These are phyloP conservation scores for Gymnopilus junonius DNA, from an alignment of 768 basidiomycete species.

Conservation along the genomic window DNA sequence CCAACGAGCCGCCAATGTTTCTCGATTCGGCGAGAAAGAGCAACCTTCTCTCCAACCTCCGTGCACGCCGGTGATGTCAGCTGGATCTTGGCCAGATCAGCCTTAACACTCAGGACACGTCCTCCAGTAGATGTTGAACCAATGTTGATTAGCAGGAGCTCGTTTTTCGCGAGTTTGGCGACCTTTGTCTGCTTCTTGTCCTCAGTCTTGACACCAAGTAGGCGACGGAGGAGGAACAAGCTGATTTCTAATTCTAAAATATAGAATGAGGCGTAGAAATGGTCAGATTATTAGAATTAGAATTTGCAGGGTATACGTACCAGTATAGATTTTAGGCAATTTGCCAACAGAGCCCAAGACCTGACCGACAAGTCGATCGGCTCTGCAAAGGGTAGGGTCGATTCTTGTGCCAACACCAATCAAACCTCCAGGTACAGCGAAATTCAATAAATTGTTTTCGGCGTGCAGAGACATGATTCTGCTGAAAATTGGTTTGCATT, in stretches of 20 bases:
- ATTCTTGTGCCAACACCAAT: constrained; percentile 99
- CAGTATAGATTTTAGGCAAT: constrained; percentile 91
- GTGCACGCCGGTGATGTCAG: constrained; percentile 95
- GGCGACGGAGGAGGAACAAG: constrained; percentile 91
- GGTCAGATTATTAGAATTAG: background rate
- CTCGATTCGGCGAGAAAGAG: constrained; percentile 91
- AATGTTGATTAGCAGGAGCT: constrained; percentile 95
- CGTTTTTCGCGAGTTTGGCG: constrained; percentile 88
- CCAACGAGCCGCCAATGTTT: constrained; percentile 98
- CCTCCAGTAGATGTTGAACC: constrained; percentile 98
- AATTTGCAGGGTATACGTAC: constrained; percentile 39
- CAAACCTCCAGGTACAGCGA: constrained; percentile 96
- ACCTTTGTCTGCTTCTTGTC: constrained; percentile 99
- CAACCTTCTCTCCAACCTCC: constrained; percentile 97
- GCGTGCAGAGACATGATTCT: constrained; percentile 90
- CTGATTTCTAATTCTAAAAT: constrained; percentile 84
- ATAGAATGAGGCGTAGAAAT: background rate
- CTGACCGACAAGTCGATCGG: constrained; percentile 95
- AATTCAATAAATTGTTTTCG: constrained; percentile 92
- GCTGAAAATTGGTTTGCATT: constrained; percentile 94
- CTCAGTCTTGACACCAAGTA: constrained; percentile 98
- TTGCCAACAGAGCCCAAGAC: constrained; percentile 95
- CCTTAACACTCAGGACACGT: constrained; percentile 91
- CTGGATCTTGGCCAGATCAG: constrained; percentile 92
- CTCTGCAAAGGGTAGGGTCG: constrained; percentile 95